Evolutionary conservation across 139 green algal genomes (phyloP).

Genomic region (Closterium sp.): DNA sequence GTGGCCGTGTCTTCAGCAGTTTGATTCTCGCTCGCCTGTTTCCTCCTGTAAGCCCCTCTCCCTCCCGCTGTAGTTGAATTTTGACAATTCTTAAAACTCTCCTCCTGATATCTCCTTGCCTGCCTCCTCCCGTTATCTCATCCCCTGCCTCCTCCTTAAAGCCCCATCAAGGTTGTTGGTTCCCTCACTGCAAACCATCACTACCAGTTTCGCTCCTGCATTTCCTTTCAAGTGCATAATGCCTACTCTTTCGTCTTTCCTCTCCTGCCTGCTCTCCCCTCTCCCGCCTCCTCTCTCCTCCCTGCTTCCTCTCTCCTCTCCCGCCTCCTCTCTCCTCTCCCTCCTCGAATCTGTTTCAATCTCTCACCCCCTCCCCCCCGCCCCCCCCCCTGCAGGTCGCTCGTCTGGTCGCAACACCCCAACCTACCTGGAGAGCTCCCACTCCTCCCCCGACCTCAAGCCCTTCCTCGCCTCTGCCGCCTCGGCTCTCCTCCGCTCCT

Average conservation of each 20-base stretch:
- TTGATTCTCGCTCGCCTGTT: too few species aligned
- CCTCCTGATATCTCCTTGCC: neutral
- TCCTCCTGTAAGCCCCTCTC: neutral
- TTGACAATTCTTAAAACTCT: neutral
- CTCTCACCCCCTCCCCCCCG: neutral
- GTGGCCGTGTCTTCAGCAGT: too few species aligned
- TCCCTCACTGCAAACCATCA: too few species aligned
- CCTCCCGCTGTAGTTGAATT: neutral
- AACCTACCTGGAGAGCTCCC: neutral
- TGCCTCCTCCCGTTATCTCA: neutral
- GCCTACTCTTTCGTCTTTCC: too few species aligned
- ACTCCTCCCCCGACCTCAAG: neutral
- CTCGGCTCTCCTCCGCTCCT: neutral
- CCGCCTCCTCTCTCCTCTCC: neutral
- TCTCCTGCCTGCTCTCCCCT: neutral
- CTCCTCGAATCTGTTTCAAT: neutral
- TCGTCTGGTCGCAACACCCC: neutral
- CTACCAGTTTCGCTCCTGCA: too few species aligned
- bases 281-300: neutral
- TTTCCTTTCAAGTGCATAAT: too few species aligned
- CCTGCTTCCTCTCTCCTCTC: neutral
- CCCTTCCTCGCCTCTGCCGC: neutral
- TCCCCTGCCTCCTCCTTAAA: too few species aligned
- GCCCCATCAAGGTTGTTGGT: too few species aligned
- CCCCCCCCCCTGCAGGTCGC: neutral